phyloP scores from a whole-genome alignment of 139 green algal genomes.

The Nannochloris sp. region DNA sequence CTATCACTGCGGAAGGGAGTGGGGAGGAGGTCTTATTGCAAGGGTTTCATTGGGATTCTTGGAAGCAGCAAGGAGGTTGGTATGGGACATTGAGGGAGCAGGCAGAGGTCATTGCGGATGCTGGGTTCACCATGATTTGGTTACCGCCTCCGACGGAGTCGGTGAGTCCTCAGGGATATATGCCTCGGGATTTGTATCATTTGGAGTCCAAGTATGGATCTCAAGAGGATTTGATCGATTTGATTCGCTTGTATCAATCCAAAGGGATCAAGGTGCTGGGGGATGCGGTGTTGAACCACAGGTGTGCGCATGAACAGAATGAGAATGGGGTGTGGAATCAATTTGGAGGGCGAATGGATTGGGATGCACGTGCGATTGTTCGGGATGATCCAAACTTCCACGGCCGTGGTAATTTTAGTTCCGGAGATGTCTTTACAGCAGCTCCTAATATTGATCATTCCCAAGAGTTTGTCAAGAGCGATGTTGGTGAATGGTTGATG shows the following conservation, averaged over 20 bases:
- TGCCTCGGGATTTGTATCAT: constrained; percentile 78
- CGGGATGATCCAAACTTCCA: constrained; percentile 73
- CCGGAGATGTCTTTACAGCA: constrained; percentile 77
- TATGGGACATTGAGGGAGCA: constrained; percentile 30
- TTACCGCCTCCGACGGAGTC: constrained; percentile 85
- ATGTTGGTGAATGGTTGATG: constrained; percentile 78
- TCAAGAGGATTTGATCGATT: constrained; percentile 49
- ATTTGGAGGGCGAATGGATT: constrained; percentile 81
- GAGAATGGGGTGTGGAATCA: constrained; percentile 64
- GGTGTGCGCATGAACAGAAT: constrained; percentile 60
- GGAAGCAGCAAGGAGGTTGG: constrained; percentile 51
- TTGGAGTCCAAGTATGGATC: constrained; percentile 64
- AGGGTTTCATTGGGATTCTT: constrained; percentile 77
- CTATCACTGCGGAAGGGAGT: constrained; percentile 42
- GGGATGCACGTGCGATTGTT: constrained; percentile 72
- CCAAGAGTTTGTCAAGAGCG: constrained; percentile 52
- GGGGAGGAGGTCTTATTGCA: constrained; percentile 89
- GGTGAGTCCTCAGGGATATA: constrained; percentile 81
- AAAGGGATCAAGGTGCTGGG: constrained; percentile 71
- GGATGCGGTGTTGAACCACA: constrained; percentile 94
- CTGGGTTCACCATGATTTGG: constrained; percentile 88
- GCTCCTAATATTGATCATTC: constrained; percentile 96
- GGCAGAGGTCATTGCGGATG: constrained; percentile 44
- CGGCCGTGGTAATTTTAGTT: constrained; percentile 67
- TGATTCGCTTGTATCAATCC: constrained; percentile 47